Evolutionary conservation across 331 rosid genomes (phyloP).

Genomic region (Cydonia oblonga): DNA sequence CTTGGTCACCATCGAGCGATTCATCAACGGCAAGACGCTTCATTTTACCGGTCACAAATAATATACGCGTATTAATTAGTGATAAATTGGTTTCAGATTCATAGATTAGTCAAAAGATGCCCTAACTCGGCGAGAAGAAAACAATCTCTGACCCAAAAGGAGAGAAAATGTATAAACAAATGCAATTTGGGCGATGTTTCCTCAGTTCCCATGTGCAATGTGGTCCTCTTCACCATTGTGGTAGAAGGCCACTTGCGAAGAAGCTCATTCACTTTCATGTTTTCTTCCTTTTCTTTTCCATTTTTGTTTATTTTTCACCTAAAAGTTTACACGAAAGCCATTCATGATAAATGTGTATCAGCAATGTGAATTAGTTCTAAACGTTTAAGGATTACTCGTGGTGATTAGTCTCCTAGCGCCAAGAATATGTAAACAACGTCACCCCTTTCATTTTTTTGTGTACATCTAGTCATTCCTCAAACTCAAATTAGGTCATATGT

Average conservation of each 20-base stretch:
- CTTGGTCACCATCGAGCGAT: too few species aligned
- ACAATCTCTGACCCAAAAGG: background rate
- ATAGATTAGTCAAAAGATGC: background rate
- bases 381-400: too few species aligned
- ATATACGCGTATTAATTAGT: background rate
- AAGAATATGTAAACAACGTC: background rate
- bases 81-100: background rate
- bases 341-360: too few species aligned
- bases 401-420: rapidly evolving
- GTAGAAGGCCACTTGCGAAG: too few species aligned
- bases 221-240: too few species aligned
- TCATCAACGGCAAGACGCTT: too few species aligned
- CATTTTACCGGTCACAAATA: too few species aligned
- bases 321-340: background rate
- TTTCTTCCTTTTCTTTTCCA: background rate
- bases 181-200: background rate
- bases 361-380: too few species aligned
- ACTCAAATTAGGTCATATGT: background rate
- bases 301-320: too few species aligned
- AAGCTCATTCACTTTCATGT: background rate
- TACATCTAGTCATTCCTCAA: background rate
- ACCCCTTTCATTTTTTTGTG: background rate
- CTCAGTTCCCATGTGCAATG: background rate
- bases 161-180: background rate
- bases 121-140: background rate